Percentiles rank a stretch among this genome's conserved stretches.
Evolutionary conservation across 164 flowering plant genomes (phyloP).

Genomic region (Nymphaea thermarum): DNA sequence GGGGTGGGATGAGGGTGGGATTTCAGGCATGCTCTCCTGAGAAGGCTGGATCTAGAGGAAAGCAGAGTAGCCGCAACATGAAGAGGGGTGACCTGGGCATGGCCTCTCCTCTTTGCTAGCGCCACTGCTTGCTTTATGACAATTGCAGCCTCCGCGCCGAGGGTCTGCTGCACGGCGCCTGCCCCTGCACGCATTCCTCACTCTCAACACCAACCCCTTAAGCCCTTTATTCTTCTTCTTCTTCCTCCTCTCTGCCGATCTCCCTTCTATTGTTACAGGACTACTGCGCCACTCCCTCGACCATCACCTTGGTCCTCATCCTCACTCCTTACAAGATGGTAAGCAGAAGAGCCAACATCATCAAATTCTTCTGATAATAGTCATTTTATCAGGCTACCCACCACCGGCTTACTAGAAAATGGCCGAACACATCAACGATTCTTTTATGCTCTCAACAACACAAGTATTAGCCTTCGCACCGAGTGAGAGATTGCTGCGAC

Average conservation of each 20-base stretch:
- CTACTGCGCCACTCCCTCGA: too few relatives aligned
- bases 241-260: not conserved
- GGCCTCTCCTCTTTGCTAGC: slow-evolving; percentile 79
- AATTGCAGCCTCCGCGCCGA: slow-evolving; percentile 90
- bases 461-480: too few relatives aligned
- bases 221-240: slow-evolving; percentile 12
- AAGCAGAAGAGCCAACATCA: too few relatives aligned
- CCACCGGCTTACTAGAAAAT: too few relatives aligned
- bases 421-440: too few relatives aligned
- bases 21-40: slow-evolving; percentile 74
- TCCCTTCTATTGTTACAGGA: not conserved
- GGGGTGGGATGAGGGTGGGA: slow-evolving; percentile 48
- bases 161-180: slow-evolving; percentile 82
- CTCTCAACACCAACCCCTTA: slow-evolving; percentile 31
- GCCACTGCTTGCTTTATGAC: slow-evolving; percentile 69
- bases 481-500: too few relatives aligned
- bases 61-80: slow-evolving; percentile 88
- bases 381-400: too few relatives aligned
- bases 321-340: too few relatives aligned
- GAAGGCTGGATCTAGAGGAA: slow-evolving; percentile 33
- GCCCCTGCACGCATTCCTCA: slow-evolving; percentile 84
- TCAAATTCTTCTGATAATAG: too few relatives aligned
- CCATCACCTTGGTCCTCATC: too few relatives aligned
- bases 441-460: too few relatives aligned
- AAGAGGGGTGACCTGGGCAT: slow-evolving; percentile 91